Evolutionary conservation across 768 basidiomycete species (phyloP).

Genomic region (Hydnomerulius pinastri): DNA sequence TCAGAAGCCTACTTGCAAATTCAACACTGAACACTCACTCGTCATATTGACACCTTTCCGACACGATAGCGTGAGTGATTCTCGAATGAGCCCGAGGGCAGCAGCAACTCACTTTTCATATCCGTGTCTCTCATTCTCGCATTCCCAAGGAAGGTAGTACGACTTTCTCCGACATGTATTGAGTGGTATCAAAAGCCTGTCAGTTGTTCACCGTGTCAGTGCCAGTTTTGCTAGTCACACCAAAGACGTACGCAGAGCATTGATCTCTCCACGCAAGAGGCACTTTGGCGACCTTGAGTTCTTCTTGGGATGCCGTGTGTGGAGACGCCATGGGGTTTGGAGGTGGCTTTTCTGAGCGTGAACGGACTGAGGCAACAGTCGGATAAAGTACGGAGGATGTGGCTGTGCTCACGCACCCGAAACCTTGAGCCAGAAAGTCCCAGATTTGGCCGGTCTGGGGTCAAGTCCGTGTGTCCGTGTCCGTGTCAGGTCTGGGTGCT

Average conservation of each 20-base stretch:
- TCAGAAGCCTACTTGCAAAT: not conserved
- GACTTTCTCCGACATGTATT: slow-evolving; percentile 83
- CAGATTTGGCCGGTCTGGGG: too few species aligned
- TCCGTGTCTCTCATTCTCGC: slow-evolving; percentile 81
- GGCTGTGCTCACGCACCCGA: slow-evolving; percentile 27
- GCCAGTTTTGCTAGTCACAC: slow-evolving; percentile 3
- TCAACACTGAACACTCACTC: slow-evolving; percentile 59
- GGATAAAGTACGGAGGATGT: slow-evolving; percentile 7
- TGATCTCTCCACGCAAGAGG: slow-evolving; percentile 87
- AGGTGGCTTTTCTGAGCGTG: too few species aligned
- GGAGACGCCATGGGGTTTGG: slow-evolving; percentile 64
- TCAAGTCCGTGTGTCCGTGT: too few species aligned
- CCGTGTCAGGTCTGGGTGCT: too few species aligned
- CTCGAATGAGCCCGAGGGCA: not conserved
- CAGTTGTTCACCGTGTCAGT: slow-evolving; percentile 10
- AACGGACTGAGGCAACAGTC: not conserved
- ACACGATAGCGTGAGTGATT: not conserved
- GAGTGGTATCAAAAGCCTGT: slow-evolving; percentile 81
- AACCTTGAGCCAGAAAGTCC: too few species aligned
- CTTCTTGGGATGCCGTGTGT: slow-evolving; percentile 79
- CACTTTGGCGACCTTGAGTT: slow-evolving; percentile 73
- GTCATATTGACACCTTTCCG: slow-evolving; percentile 85
- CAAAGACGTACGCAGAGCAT: slow-evolving; percentile 79
- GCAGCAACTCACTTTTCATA: slow-evolving; percentile 84
- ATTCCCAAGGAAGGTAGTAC: slow-evolving; percentile 88